phyloP scores from a whole-genome alignment of 257 asterid species.

The Scutellaria minor region DNA sequence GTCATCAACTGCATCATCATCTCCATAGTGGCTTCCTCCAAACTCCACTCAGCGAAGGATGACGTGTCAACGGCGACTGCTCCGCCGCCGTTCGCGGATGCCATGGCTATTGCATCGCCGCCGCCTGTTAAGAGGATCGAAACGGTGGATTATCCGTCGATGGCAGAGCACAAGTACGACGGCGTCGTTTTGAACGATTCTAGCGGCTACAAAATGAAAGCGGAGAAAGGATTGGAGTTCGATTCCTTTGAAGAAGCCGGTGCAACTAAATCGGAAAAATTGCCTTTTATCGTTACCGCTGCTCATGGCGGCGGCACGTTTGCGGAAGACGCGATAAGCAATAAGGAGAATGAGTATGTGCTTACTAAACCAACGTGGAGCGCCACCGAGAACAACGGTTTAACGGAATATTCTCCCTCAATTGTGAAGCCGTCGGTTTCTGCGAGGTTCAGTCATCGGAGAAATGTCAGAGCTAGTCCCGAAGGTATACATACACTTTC shows the following conservation, averaged over 20 bases:
- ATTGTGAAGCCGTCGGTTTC: constrained; percentile 65
- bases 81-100: neutral
- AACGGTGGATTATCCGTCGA: constrained; percentile 15
- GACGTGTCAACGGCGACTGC: constrained; percentile 30
- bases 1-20: constrained; percentile 80
- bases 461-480: constrained; percentile 58
- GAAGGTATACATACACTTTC: constrained; percentile 57
- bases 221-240: constrained; percentile 27
- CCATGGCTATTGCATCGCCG: neutral
- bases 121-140: neutral
- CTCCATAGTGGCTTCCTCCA: constrained; percentile 75
- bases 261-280: constrained; percentile 6
- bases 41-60: constrained; percentile 55
- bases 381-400: constrained; percentile 24
- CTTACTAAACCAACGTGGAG: constrained; percentile 41
- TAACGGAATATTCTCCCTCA: constrained; percentile 24
- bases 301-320: constrained; percentile 15
- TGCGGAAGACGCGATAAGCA: constrained; percentile 39
- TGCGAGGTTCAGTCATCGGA: constrained; percentile 77
- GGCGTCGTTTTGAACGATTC: constrained; percentile 38
- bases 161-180: constrained; percentile 32
- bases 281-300: constrained; percentile 25
- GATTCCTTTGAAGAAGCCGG: neutral
- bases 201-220: constrained; percentile 27
- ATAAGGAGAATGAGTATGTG: constrained; percentile 48